Percentiles rank a stretch among this genome's conserved stretches.
These are phyloP conservation scores for Fusarium pseudoanthophilum DNA, from an alignment of 2,329 filamentous ascomycete genomes.

Conservation along the genomic window DNA sequence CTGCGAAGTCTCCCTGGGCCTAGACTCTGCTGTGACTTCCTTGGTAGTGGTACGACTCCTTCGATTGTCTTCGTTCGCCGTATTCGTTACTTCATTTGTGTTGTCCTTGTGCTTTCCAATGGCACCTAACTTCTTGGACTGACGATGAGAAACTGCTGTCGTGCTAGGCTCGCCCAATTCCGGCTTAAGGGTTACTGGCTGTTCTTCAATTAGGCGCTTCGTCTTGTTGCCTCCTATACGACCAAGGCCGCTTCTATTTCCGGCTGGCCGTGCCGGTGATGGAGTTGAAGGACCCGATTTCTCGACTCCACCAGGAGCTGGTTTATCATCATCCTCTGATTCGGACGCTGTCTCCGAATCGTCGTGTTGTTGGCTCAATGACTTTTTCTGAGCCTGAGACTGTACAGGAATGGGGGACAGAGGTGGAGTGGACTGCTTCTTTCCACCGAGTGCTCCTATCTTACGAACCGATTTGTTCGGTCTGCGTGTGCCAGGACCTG, in stretches of 20 bases:
- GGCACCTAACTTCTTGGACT: constrained; percentile 47
- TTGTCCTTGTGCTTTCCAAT: constrained; percentile 48
- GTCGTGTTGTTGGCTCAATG: constrained; percentile 24
- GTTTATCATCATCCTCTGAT: constrained; percentile 49
- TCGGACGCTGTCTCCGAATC: constrained; percentile 59
- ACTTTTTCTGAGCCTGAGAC: constrained; percentile 6
- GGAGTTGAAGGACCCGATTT: constrained; percentile 31
- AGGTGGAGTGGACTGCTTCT: constrained; percentile 45
- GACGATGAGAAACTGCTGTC: constrained; percentile 11
- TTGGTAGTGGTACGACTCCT: constrained; percentile 30
- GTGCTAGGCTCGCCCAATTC: constrained; percentile 9
- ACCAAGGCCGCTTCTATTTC: constrained; percentile 52
- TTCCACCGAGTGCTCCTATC: constrained; percentile 53
- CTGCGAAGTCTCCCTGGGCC: constrained; percentile 55
- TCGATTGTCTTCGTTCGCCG: constrained; percentile 34
- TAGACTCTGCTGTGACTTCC: constrained; percentile 44
- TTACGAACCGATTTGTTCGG: constrained; percentile 36
- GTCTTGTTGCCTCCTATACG: constrained; percentile 53
- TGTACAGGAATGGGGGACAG: constrained; percentile 30
- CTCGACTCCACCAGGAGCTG: constrained; percentile 37
- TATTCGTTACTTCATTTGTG: constrained; percentile 2
- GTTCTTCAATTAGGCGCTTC: constrained; percentile 30
- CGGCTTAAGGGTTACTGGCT: constrained; percentile 2
- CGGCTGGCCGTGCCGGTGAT: constrained; percentile 38
- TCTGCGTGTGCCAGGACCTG: constrained; percentile 18